phyloP scores from a whole-genome alignment of 2,329 filamentous ascomycete genomes.

The Zymoseptoria brevis region DNA sequence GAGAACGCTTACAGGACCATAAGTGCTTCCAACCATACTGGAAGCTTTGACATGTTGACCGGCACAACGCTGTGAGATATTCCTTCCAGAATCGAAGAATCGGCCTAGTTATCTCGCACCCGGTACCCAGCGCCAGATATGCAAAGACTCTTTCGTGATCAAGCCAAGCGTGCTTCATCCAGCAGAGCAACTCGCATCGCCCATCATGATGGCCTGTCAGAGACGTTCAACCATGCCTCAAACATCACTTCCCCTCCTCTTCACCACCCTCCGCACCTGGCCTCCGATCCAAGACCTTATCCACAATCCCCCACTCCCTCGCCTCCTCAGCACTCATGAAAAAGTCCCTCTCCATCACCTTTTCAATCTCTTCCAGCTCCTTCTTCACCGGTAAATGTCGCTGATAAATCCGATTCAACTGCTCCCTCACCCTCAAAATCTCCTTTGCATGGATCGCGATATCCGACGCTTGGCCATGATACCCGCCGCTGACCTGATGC shows the following conservation, averaged over 20 bases:
- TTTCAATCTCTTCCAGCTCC: conserved; percentile 74
- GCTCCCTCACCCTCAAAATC: conserved; percentile 76
- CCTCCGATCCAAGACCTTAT: conserved; percentile 70
- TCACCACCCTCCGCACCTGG: neutral
- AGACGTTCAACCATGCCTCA: neutral
- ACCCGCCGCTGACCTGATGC: conserved; percentile 81
- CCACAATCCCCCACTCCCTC: conserved; percentile 80
- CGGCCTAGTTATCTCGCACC: too few relatives aligned
- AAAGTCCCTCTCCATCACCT: conserved; percentile 93
- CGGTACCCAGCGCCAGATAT: too few relatives aligned
- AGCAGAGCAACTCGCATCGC: too few relatives aligned
- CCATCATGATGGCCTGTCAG: neutral
- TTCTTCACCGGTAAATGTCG: conserved; percentile 76
- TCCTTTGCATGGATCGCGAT: conserved; percentile 97
- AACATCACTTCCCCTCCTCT: neutral
- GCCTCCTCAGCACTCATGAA: conserved; percentile 88
- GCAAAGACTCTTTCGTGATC: too few relatives aligned
- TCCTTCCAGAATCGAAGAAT: too few relatives aligned
- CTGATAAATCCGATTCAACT: conserved; percentile 85
- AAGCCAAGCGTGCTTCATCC: too few relatives aligned
- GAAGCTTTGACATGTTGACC: too few relatives aligned
- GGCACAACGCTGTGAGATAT: too few relatives aligned
- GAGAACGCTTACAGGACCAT: too few relatives aligned
- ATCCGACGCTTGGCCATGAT: conserved; percentile 61
- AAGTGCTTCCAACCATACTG: too few relatives aligned